phyloP scores from a whole-genome alignment of 306 rosid species.

The Echinosophora koreensis region DNA sequence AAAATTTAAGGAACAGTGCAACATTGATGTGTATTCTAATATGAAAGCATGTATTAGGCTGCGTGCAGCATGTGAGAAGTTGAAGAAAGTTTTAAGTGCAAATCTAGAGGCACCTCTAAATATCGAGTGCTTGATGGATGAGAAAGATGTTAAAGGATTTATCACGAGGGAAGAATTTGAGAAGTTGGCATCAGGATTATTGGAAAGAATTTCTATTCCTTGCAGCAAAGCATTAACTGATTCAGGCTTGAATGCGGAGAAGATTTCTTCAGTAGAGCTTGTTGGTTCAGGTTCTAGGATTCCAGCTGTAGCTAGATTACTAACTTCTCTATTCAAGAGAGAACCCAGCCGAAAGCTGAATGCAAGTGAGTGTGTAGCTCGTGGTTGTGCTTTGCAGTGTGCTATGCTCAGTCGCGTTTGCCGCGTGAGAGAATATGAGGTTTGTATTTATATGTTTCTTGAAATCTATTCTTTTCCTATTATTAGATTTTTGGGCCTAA shows the following conservation, averaged over 20 bases:
- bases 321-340: conserved; percentile 68
- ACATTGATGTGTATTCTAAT: conserved; percentile 76
- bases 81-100: conserved; percentile 97
- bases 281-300: conserved; percentile 98
- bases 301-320: conserved; percentile 76
- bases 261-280: conserved; percentile 84
- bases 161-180: conserved; percentile 96
- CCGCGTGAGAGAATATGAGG: conserved; percentile 94
- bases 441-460: conserved; percentile 49
- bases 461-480: conserved; percentile 31
- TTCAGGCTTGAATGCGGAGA: conserved; percentile 67
- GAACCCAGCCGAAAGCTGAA: conserved; percentile 90
- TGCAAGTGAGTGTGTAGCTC: conserved; percentile 99
- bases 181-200: conserved; percentile 70
- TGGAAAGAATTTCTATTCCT: conserved; percentile 75
- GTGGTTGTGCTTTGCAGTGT: conserved; percentile 97
- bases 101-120: conserved; percentile 93
- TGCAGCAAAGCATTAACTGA: conserved; percentile 76
- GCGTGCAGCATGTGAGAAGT: conserved; percentile 87
- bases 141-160: conserved; percentile 94
- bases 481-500: too few species aligned
- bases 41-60: conserved; percentile 84
- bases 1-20: conserved; percentile 74
- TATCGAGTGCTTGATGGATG: conserved; percentile 97
- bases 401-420: conserved; percentile 96